Base-by-base conservation (phyloP, 352 stramenopile genomes). In the Salisapilia sapeloensis region DNA sequence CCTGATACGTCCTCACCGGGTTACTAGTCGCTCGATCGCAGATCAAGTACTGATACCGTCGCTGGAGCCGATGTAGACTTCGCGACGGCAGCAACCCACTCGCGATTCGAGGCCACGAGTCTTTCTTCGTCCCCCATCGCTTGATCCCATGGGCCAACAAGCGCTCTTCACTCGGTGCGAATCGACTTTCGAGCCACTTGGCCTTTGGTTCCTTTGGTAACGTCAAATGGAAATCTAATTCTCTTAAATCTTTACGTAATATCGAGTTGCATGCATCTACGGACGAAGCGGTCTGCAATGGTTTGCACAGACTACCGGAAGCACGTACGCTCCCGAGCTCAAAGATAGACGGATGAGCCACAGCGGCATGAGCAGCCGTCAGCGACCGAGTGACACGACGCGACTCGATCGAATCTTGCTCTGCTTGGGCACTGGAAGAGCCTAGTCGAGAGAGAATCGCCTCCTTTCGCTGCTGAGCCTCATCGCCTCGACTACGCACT, bases 321-420 rank as follows among this genome's bases (percentile, higher is more conserved):
- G 60, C 53, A 28, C 81, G 61, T 0, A 69, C 70, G 3, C 65
- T 65, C 1, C 85, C 63, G 33, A 90, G 47, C 29, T 90, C 75
- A 44, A 87, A 90, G 70, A 90, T 90, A 5, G 71, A 87, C 12
- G 75, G 75, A 28, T 86, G 70, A 2, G 64, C 59, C 12, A 90
- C 62, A 0, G 75, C 75, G 2, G 75, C 71, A 42, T 85, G 71
- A 3, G 75, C 75, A 2, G 75, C 69, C 2, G 56, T 84, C 23
- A 90, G 48, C 4, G 75, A 84, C 12, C 75, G 61, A 8, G 75
- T 90, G 12, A 90, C 69, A 19, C 75, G 65, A 12, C 72, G 46
- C 6, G 58, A 35, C 5, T 52, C 52, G 3, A 72, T 32, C 10
- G 18, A 2, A 4, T 46, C 38, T 19, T 24, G 23, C 3, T 29